Conservation (phyloP, 176 grass and related monocot species). For the Zoysia japonica region DNA sequence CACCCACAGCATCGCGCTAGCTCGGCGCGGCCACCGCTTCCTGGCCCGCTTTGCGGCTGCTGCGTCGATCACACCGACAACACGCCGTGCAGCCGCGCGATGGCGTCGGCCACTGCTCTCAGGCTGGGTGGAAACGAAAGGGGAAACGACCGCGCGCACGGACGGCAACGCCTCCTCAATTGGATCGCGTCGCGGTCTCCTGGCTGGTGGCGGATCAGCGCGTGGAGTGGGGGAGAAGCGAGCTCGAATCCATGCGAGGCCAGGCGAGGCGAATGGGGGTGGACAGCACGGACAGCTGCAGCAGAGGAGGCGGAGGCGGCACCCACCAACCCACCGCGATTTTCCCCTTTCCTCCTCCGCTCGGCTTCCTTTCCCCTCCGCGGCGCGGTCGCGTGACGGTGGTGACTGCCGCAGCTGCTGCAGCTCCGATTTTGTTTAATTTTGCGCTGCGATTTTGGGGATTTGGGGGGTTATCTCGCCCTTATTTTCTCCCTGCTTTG, state of each 20-base stretch:
- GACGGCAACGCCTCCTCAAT: constrained; percentile 41
- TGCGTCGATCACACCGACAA: constrained; percentile 25
- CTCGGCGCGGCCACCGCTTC: constrained; percentile 24
- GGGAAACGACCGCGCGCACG: not conserved
- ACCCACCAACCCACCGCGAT: constrained; percentile 50
- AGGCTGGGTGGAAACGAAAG: not conserved
- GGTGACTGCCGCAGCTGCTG: constrained; percentile 18
- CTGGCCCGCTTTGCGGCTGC: constrained; percentile 13
- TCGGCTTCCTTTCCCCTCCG: constrained; percentile 28
- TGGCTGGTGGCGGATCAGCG: constrained; percentile 51
- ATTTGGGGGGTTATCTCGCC: not conserved
- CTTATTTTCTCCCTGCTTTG: constrained; percentile 1
- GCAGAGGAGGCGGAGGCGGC: not conserved
- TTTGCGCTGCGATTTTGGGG: constrained; percentile 30
- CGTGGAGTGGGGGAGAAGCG: constrained; percentile 43
- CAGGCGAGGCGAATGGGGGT: constrained; percentile 49
- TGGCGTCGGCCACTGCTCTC: constrained; percentile 1
- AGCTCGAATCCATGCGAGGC: constrained; percentile 48
- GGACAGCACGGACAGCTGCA: constrained; percentile 3
- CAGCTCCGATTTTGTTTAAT: constrained; percentile 33
- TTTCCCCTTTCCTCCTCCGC: constrained; percentile 40
- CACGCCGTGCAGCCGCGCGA: constrained; percentile 45
- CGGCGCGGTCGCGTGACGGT: constrained; percentile 42
- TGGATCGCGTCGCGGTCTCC: constrained; percentile 43
- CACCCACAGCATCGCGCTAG: constrained; percentile 68